A percentile compares a stretch with the other conserved stretches of the same genome.
phyloP scores from a whole-genome alignment of 2,329 filamentous ascomycete genomes.

The Phialophora verrucosa region DNA sequence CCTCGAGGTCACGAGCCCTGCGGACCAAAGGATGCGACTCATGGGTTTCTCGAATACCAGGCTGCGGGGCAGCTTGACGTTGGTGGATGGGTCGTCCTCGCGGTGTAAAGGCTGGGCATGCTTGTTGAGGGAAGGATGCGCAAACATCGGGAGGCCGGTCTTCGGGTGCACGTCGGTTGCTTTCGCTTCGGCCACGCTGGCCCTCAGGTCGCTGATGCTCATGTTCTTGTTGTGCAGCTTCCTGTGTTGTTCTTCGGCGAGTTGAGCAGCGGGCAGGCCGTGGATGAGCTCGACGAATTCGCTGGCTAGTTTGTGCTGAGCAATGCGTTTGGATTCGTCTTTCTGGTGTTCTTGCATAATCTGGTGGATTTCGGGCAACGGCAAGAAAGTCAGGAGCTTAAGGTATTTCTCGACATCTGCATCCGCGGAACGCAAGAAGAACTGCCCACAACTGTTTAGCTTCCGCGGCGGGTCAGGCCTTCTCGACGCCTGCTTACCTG shows the following conservation, averaged over 20 bases:
- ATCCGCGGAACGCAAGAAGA: slow-evolving; percentile 83
- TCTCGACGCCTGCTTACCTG: slow-evolving; percentile 53
- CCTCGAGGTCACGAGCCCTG: slow-evolving; percentile 58
- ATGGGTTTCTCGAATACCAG: slow-evolving; percentile 57
- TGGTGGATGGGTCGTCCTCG: slow-evolving; percentile 46
- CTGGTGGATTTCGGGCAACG: slow-evolving; percentile 68
- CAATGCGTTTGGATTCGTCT: slow-evolving; percentile 73
- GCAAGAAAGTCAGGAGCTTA: slow-evolving; percentile 88
- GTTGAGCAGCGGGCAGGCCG: slow-evolving; percentile 67
- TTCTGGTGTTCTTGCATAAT: slow-evolving; percentile 71
- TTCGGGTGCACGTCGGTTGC: slow-evolving; percentile 12
- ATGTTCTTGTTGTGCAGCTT: slow-evolving; percentile 49
- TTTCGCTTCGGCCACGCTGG: slow-evolving; percentile 20
- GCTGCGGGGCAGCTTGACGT: slow-evolving; percentile 56
- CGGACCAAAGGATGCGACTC: slow-evolving; percentile 57
- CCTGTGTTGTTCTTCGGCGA: slow-evolving; percentile 64
- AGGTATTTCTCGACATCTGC: slow-evolving; percentile 80
- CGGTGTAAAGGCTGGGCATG: slow-evolving; percentile 49
- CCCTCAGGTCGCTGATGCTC: slow-evolving; percentile 38
- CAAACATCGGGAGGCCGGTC: slow-evolving; percentile 18
- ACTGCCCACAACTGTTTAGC: slow-evolving; percentile 56
- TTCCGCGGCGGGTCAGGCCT: background rate
- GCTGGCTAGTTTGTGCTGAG: slow-evolving; percentile 81
- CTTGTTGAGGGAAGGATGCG: slow-evolving; percentile 43
- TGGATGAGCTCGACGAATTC: slow-evolving; percentile 85